These are phyloP conservation scores for Panellus pusillus DNA, from an alignment of 768 basidiomycete genomes.

Conservation along the genomic window DNA sequence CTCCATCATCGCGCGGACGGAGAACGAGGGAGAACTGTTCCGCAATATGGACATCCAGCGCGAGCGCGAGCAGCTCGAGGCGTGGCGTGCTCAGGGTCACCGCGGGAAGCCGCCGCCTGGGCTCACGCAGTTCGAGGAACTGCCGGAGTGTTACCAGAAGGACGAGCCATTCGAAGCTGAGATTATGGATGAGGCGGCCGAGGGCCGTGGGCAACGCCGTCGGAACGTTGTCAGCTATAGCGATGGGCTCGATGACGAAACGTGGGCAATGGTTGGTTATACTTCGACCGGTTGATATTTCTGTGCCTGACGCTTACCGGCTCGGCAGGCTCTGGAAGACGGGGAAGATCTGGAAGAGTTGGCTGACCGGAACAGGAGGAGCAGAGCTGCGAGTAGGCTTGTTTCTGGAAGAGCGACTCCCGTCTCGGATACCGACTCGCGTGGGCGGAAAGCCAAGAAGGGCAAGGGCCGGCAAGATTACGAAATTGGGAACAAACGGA, in stretches of 20 bases:
- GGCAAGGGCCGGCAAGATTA: conserved; percentile 57
- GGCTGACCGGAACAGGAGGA: conserved; percentile 60
- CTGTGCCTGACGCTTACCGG: conserved; percentile 5
- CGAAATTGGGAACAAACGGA: conserved; percentile 68
- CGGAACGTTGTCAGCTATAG: conserved; percentile 88
- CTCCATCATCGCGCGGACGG: conserved; percentile 83
- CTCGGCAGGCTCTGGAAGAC: conserved; percentile 66
- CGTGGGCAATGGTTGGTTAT: conserved; percentile 77
- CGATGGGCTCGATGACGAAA: conserved; percentile 91
- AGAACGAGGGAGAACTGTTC: conserved; percentile 77
- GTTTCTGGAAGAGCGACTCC: conserved; percentile 66
- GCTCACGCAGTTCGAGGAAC: conserved; percentile 84
- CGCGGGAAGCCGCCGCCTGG: conserved; percentile 74
- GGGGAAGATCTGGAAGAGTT: conserved; percentile 80
- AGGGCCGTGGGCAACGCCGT: conserved; percentile 85
- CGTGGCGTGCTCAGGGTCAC: conserved; percentile 73
- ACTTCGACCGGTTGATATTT: neutral
- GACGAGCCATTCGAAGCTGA: conserved; percentile 74
- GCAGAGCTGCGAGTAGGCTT: conserved; percentile 59
- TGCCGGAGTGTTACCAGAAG: conserved; percentile 88
- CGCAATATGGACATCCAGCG: conserved; percentile 81
- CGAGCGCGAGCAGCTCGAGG: conserved; percentile 60
- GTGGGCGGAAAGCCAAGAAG: conserved; percentile 66
- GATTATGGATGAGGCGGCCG: conserved; percentile 60
- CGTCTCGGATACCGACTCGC: conserved; percentile 56